phyloP scores from a whole-genome alignment of 805 yeast genomes.

The Wickerhamiella spandovensis region DNA sequence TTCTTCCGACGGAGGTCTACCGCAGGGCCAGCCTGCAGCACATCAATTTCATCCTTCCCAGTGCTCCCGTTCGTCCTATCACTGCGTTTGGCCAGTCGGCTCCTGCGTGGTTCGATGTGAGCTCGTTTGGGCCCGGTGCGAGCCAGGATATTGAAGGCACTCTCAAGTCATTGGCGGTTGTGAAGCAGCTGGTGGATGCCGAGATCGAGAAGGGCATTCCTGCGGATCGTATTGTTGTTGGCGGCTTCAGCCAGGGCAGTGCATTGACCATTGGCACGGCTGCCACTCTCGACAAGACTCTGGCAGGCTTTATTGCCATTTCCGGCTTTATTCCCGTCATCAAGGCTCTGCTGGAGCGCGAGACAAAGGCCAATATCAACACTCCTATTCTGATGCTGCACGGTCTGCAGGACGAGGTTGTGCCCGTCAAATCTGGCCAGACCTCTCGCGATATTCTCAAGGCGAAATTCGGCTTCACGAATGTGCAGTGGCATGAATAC shows the following conservation, averaged over 20 bases:
- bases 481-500: conserved; percentile 39
- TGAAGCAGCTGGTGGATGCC: conserved; percentile 22
- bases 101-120: conserved; percentile 85
- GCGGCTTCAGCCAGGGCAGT: conserved; percentile 95
- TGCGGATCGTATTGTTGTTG: conserved; percentile 53
- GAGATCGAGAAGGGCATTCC: conserved; percentile 26
- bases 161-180: conserved; percentile 19
- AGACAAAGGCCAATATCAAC: conserved; percentile 32
- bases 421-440: conserved; percentile 32
- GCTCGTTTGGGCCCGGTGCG: conserved; percentile 18
- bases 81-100: conserved; percentile 49
- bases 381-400: conserved; percentile 85
- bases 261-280: conserved; percentile 43
- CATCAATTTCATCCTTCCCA: conserved; percentile 73
- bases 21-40: conserved; percentile 34
- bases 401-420: conserved; percentile 65
- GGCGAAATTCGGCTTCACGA: conserved; percentile 31
- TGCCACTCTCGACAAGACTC: conserved; percentile 28
- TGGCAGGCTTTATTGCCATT: conserved; percentile 67
- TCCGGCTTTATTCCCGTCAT: conserved; percentile 53
- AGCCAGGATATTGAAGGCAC: conserved; percentile 29
- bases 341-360: conserved; percentile 10
- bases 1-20: conserved; percentile 51
- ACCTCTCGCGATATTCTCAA: conserved; percentile 34
- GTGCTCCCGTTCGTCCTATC: conserved; percentile 66